Evolutionary conservation across 2,329 filamentous ascomycete species (phyloP), one percentile per base, ranked within the genome.

Genomic region (Trichoderma harzianum): DNA sequence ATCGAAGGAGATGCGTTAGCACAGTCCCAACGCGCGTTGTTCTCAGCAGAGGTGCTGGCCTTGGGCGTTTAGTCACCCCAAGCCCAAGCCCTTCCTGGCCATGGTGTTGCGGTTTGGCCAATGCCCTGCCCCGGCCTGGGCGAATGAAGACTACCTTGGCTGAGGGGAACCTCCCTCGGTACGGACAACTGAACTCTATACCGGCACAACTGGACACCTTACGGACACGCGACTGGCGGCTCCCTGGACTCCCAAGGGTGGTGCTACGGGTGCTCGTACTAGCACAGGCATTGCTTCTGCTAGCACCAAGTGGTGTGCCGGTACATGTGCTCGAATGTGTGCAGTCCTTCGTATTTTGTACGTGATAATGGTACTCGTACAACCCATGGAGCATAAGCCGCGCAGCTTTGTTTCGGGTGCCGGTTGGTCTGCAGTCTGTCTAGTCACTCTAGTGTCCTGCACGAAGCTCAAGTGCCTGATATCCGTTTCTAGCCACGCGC

Each of bases 1-100:
- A 69, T 61, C 66, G 57, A 47, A 69, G 39, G 55, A 69, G 66
- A 53, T 69, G 66, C 66, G 66, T 69, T 60, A 69, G 66, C 39
- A 51, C 66, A 32, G 34, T 61, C 34, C 57, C 66, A 69, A 53
- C 66, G 66, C 66, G 66, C 66, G 66, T 51, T 53, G 66, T 53
- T 61, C 57, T 62, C 66, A 53, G 36, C 21, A 51, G 57, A 69
- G 21, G 66, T 36, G 66, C 66, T 53, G 21, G 24, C 28, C 36
- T 51, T 69, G 65, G 55, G 53, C 36, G 53, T 69, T 69, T 60
- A 62, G 43, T 66, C 63, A 55, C 28, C 28, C 28, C 43, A 53
- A 55, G n/a, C 28, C 63, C 63, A 55, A 34, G 34, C 65, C 55
- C 55, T 60, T 69, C 65, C 55, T 60, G 65, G 65, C 16, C 16